phyloP scores from a whole-genome alignment of 2,329 filamentous ascomycete species.

The Simplicillium aogashimaense region DNA sequence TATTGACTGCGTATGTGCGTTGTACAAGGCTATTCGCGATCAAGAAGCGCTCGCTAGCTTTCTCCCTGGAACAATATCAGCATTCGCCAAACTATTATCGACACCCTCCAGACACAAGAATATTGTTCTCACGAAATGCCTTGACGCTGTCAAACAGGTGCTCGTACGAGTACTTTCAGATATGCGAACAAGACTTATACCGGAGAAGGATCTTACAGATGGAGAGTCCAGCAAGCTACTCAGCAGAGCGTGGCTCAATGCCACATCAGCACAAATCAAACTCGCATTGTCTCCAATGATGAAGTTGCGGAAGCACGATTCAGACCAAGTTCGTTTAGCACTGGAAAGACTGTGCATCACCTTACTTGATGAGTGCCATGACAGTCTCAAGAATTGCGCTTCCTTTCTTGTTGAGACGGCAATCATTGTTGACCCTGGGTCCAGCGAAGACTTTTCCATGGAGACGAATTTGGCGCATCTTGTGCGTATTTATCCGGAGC shows the following conservation, averaged over 20 bases:
- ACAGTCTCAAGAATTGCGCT: constrained; percentile 58
- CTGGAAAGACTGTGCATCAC: constrained; percentile 63
- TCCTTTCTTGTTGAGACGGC: constrained; percentile 72
- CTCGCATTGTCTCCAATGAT: constrained; percentile 70
- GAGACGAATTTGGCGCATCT: constrained; percentile 50
- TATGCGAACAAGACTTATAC: constrained; percentile 27
- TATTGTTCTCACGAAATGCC: constrained; percentile 50
- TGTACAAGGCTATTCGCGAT: constrained; percentile 58
- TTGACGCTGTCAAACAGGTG: constrained; percentile 47
- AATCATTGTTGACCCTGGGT: constrained; percentile 53
- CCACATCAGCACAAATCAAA: constrained; percentile 72
- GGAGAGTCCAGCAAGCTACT: constrained; percentile 25
- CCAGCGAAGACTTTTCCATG: constrained; percentile 27
- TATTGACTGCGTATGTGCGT: constrained; percentile 49
- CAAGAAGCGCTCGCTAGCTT: constrained; percentile 73
- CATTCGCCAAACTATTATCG: constrained; percentile 65
- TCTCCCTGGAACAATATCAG: constrained; percentile 78
- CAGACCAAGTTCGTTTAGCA: constrained; percentile 56
- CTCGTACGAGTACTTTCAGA: constrained; percentile 49
- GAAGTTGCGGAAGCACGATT: constrained; percentile 62
- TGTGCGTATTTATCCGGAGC: constrained; percentile 48
- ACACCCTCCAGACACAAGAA: constrained; percentile 49
- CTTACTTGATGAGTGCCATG: constrained; percentile 69
- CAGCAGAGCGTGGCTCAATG: constrained; percentile 60
- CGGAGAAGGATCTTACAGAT: constrained; percentile 8